phyloP scores from a whole-genome alignment of 2,329 filamentous ascomycete genomes.

The Calonectria multiphialidica region DNA sequence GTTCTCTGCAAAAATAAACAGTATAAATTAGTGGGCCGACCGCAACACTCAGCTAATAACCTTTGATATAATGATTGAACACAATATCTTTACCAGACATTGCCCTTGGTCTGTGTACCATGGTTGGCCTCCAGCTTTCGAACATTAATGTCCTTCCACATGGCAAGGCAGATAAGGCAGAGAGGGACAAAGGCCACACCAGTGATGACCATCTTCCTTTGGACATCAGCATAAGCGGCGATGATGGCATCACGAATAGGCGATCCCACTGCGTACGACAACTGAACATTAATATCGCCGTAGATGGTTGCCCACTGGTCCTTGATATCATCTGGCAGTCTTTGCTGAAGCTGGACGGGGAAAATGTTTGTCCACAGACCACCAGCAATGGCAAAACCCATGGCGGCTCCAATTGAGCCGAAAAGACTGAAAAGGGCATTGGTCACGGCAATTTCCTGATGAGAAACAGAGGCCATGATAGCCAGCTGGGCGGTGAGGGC shows the following conservation, averaged over 20 bases:
- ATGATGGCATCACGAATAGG: conserved; percentile 66
- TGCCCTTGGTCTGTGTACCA: conserved; percentile 65
- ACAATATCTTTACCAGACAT: conserved; percentile 48
- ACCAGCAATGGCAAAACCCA: conserved; percentile 47
- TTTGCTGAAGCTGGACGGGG: conserved; percentile 58
- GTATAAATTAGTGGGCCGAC: background rate
- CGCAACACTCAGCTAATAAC: background rate
- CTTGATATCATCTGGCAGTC: conserved; percentile 59
- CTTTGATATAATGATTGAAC: no score
- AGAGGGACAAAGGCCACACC: conserved; percentile 49
- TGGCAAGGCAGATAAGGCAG: conserved; percentile 54
- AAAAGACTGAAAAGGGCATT: conserved; percentile 47
- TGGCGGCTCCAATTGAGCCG: conserved; percentile 46
- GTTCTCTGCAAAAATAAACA: background rate
- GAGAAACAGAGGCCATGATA: conserved; percentile 45
- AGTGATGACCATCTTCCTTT: conserved; percentile 60
- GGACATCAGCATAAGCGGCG: conserved; percentile 66
- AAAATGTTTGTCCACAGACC: conserved; percentile 48
- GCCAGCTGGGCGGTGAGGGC: conserved; percentile 49
- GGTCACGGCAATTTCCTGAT: conserved; percentile 48
- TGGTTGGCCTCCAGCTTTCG: conserved; percentile 57
- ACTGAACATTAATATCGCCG: conserved; percentile 63
- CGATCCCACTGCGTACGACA: conserved; percentile 61
- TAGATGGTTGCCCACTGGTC: conserved; percentile 63
- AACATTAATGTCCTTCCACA: conserved; percentile 62